Evolutionary conservation across 2,329 filamentous ascomycete genomes (phyloP), one percentile per base, ranked within the genome.

Genomic region (Colletotrichum sp.): DNA sequence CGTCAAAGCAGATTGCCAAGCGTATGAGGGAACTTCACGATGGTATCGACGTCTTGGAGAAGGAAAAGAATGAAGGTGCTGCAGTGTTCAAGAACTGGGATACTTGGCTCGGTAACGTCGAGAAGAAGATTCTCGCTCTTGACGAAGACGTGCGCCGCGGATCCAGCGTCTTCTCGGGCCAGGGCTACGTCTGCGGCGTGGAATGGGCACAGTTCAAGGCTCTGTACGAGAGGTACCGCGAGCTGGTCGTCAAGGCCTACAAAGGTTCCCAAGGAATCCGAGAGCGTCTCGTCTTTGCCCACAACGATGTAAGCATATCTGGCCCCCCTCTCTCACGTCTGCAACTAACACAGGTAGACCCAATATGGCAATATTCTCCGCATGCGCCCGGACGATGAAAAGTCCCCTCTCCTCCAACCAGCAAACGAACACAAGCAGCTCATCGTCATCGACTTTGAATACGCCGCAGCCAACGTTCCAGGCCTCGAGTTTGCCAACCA

Each of bases 361-460:
- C 97, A 99, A 92, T 99, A 99, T 82, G 97, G 97, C 78, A 99
- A 99, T 83, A 97, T 99, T 78, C 92, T 99, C 66, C 95, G 96
- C 49, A 85, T 93, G 66, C 87, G 88, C 4, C 91, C 91, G 3
- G 89, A 92, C 71, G 90, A 92, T 83, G 91, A 95, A 79, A 93
- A 96, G 80, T 98, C 96, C 1, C 97, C 96, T 1, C 90, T 99
- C 9, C 90, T 98, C 13, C 91, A 97, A 66, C 96, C 97, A 0
- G 93, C 95, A 75, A 99, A 99, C 85, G 93, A 96, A 79, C 97
- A 99, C 87, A 99, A 98, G 85, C 96, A 98, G 85, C 91, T 99
- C 16, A 91, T 99, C 19, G 97, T 99, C 78, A 99, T 99, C 81
- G 97, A 99, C 84, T 99, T 99, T 81, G 97, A 99, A 82, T 99